Evolutionary conservation across 805 yeast genomes (phyloP), one percentile per base, ranked within the genome.

Genomic region (Vanderwaltozyma tropicalis): DNA sequence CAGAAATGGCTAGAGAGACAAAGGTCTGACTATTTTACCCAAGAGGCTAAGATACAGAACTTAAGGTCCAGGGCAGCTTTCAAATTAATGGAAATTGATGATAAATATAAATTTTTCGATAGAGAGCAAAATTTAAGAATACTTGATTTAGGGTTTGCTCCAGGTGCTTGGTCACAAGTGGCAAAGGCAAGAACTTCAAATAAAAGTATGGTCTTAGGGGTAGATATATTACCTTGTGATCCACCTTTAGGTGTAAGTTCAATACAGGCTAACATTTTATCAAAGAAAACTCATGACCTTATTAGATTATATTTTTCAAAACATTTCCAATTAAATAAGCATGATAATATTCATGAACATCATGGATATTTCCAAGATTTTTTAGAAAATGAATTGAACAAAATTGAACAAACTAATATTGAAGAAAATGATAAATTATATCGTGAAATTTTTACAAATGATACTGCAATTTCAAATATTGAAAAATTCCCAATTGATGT

Each of bases 131-230:
- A 75, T 0, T 68, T 63, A 45, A 72, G 76, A 31, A 81, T 92
- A 1, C 75, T 92, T 4, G 98, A 92, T 62, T 63, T 92, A 32
- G 95, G 96, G 0, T 87, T 77, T 57, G 94, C 95, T 0, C 96
- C 96, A 0, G 96, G 96, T 0, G 87, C 95, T 3, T 86, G 96
- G 96, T 74, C 89, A 8, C 95, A 86, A 54, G 88, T 85, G 1
- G 88, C 89, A 0, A 61, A 71, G 8, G 73, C 72, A 37, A n/a
- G n/a, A n/a, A 57, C 71, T 39, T 68, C 76, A 1, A 51, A 57
- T 15, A 68, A 69, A 1, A 53, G 62, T 2, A 63, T 68, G 16
- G 74, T 86, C 3, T 53, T 86, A 11, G 96, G 96, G 5, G 83
- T 87, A 10, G 96, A 92, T 60, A 67, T 92, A 25, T 66, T 89